These are phyloP conservation scores for Nissolia schottii DNA, from an alignment of 306 rosid species.

Conservation along the genomic window DNA sequence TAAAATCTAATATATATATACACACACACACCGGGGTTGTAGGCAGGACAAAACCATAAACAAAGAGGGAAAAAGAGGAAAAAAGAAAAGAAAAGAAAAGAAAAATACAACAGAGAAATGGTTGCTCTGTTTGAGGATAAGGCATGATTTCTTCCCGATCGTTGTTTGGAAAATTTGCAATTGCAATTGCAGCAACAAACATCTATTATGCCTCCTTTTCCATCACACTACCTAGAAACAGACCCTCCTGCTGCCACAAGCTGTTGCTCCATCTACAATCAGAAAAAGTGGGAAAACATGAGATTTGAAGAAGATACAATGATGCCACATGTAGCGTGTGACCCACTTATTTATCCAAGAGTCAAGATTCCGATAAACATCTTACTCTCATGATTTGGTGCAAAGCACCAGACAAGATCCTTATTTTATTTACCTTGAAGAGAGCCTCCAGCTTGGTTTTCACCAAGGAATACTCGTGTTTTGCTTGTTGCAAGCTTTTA, in stretches of 20 bases:
- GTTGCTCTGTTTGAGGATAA: slow-evolving; percentile 5
- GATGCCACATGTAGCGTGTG: too few relatives aligned
- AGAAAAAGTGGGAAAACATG: slow-evolving; percentile 7
- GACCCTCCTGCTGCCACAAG: slow-evolving; percentile 38
- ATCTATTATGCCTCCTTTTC: background rate
- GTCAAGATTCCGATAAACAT: too few relatives aligned
- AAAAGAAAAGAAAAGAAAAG: too few relatives aligned
- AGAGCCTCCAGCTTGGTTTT: slow-evolving; percentile 68
- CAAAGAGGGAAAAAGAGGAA: too few relatives aligned
- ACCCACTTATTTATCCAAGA: too few relatives aligned
- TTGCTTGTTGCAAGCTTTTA: slow-evolving; percentile 62
- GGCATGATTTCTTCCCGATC: slow-evolving; percentile 1
- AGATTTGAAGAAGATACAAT: background rate
- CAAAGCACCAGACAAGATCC: background rate
- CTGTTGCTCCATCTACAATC: slow-evolving; percentile 56
- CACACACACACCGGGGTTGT: background rate
- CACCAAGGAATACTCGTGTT: slow-evolving; percentile 51
- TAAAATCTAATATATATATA: background rate
- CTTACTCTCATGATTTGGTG: too few relatives aligned
- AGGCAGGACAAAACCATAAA: slow-evolving; percentile 16
- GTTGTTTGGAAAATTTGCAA: background rate
- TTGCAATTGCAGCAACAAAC: background rate
- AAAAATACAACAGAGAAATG: slow-evolving; percentile 17
- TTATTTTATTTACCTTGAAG: slow-evolving; percentile 52
- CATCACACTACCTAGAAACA: slow-evolving; percentile 24